Conservation (phyloP, 805 yeast species). For the Cyberlindnera saturnus region DNA sequence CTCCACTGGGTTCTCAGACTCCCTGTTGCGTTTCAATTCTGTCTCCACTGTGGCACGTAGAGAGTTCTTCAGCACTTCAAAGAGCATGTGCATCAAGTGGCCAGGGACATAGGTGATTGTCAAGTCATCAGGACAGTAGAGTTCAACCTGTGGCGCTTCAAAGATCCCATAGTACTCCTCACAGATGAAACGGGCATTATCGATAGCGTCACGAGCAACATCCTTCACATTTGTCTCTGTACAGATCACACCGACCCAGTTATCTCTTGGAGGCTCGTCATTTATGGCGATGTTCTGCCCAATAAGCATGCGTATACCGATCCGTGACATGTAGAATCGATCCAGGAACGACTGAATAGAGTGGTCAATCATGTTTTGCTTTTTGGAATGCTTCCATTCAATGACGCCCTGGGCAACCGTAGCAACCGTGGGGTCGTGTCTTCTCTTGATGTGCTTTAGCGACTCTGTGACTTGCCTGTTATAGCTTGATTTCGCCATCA, state of each 20-base stretch:
- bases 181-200: conserved; percentile 84
- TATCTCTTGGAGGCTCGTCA: conserved; percentile 54
- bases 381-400: conserved; percentile 66
- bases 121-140: conserved; percentile 60
- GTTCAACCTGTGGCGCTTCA: conserved; percentile 79
- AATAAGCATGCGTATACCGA: conserved; percentile 87
- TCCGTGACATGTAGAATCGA: conserved; percentile 82
- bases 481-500: conserved; percentile 63
- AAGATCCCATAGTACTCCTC: conserved; percentile 85
- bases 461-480: conserved; percentile 62
- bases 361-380: conserved; percentile 50
- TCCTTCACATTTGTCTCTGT: conserved; percentile 79
- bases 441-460: conserved; percentile 62
- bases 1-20: conserved; percentile 14
- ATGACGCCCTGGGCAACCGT: conserved; percentile 90
- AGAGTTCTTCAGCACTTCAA: conserved; percentile 83
- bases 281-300: conserved; percentile 91
- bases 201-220: conserved; percentile 81
- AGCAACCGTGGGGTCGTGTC: conserved; percentile 91
- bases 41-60: conserved; percentile 85
- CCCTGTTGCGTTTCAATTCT: conserved; percentile 52
- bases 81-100: conserved; percentile 84
- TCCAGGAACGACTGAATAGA: conserved; percentile 79
- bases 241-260: conserved; percentile 87
- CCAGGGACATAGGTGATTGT: conserved; percentile 91